A percentile compares a stretch with the other conserved stretches of the same genome.
Evolutionary conservation across 495 filamentous ascomycete genomes (phyloP).

Genomic region (Xylona heveae): DNA sequence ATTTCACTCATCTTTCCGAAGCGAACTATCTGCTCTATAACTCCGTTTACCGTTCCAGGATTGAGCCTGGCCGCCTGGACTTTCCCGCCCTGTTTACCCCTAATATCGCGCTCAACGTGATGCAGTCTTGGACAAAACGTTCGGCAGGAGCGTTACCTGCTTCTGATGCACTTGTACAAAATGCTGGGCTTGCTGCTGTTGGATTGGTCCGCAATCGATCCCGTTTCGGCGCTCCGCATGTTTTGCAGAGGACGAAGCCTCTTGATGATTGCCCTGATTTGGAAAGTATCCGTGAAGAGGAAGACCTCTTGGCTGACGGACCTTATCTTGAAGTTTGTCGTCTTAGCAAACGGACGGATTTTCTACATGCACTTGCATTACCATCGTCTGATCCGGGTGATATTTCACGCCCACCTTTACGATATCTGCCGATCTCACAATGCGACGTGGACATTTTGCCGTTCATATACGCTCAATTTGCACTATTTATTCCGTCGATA

Average conservation of each 20-base stretch:
- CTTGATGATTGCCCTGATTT: too few species aligned
- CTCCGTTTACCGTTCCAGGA: constrained; percentile 14
- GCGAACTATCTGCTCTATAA: constrained; percentile 15
- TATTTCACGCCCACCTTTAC: constrained; percentile 9
- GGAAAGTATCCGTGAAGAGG: too few species aligned
- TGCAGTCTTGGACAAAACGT: too few species aligned
- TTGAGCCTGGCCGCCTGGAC: constrained; percentile 12
- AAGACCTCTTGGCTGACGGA: too few species aligned
- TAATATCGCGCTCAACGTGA: too few species aligned
- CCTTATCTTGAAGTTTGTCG: constrained; percentile 26
- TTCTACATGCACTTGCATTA: constrained; percentile 25
- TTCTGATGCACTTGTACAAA: constrained; percentile 13
- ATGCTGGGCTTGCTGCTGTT: constrained; percentile 10
- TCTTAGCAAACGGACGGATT: constrained; percentile 36
- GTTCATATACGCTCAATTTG: constrained; percentile 36
- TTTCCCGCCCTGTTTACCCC: constrained; percentile 17
- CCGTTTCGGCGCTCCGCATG: too few species aligned
- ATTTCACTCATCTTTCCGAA: constrained; percentile 4
- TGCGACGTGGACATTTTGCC: constrained; percentile 36
- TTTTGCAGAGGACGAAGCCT: too few species aligned
- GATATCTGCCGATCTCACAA: constrained; percentile 9
- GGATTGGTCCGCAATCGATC: too few species aligned
- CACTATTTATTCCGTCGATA: constrained; percentile 54
- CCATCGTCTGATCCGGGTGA: constrained; percentile 4
- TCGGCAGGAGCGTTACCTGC: too few species aligned